Evolutionary conservation across 1,284 basidiomycete species (phyloP), one percentile per base, ranked within the genome.

Genomic region (Schizophyllum commune): DNA sequence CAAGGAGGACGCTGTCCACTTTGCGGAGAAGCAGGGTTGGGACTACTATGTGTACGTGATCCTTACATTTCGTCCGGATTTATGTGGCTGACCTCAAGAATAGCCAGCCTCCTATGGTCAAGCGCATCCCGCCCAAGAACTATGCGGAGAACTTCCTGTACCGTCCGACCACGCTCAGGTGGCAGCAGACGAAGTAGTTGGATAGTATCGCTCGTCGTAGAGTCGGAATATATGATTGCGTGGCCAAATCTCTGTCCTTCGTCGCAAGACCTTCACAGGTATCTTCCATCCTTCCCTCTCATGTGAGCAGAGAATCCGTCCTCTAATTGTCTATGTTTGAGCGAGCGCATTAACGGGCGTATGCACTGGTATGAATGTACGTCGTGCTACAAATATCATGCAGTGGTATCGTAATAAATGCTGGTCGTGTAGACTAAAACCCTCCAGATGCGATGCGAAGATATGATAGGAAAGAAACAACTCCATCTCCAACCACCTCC

Each of bases 101-200:
- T 70, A 91, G 93, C 55, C 88, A 92, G 78, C 78, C 82, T 15
- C 77, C 85, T 21, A 81, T 85, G 55, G 79, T 83, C 63, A 88
- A 88, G 72, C 83, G 83, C 63, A 86, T 95, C 66, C 92, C 91
- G 19, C 90, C 92, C 32, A 97, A 97, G 86, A 92, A 91, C 72
- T 97, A 96, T 70, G 78, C 90, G 52, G 92, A 94, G 79, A 98
- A 96, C 80, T 98, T 87, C 75, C 77, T 91, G 33, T 94, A 98
- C 78, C 85, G 84, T 61, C 86, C 93, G 2, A 80, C 85, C 69
- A 90, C 85, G 71, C 83, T 98, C 64, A 86, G 96, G 62, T 92
- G 97, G 69, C 78, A 84, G 75, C 91, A 92, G 75, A 98, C 96
- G 62, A 98, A 98, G 83, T 98, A 93, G 82, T 7, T 8, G n/a